Evolutionary conservation across 2,329 filamentous ascomycete genomes (phyloP), one percentile per base, ranked within the genome.

Genomic region (Fusarium duplospermum): DNA sequence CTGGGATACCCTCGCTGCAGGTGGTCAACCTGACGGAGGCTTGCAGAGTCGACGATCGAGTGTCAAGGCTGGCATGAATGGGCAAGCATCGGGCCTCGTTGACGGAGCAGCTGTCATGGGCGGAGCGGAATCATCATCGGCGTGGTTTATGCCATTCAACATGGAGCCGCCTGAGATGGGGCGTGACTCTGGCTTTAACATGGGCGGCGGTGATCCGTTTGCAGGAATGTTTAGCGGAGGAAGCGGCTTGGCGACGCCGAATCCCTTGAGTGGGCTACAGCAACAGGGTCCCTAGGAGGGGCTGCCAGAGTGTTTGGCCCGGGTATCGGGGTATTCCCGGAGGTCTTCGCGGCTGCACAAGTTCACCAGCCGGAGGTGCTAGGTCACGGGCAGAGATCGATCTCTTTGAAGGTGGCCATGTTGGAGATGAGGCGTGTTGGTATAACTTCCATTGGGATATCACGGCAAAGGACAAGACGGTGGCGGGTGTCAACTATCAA

Each of bases 71-170:
- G 77, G 80, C 35, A 75, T 80, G 47, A 81, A 79, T 62, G 77
- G 80, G 24, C 81, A 78, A 33, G 64, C 67, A n/a, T 64, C 71
- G 13, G 69, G 75, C 42, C 60, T 74, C 22, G 62, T 66, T 10
- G 75, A 76, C 40, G 73, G 67, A 24, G 64, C 79, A 56, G 69
- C 72, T 35, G 75, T 70, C 42, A 78, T 81, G 57, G 70, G 62
- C 57, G 80, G 79, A 5, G 83, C 83, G 38, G 88, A 90, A 70
- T 84, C 87, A 3, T 88, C 85, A 60, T 92, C 92, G 62, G 94
- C 93, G 6, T 98, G 95, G 94, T 97, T 97, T 82, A 91, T 97
- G 86, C 94, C 95, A 2, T 97, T 98, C 83, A 97, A 97, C 80
- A 91, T 97, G 83, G 93, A 96, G 67, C 93, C 94, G 22, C 91